Percentiles rank a stretch among this genome's conserved stretches.
phyloP scores from a whole-genome alignment of 2,329 filamentous ascomycete species.

The Colletotrichum melonis region DNA sequence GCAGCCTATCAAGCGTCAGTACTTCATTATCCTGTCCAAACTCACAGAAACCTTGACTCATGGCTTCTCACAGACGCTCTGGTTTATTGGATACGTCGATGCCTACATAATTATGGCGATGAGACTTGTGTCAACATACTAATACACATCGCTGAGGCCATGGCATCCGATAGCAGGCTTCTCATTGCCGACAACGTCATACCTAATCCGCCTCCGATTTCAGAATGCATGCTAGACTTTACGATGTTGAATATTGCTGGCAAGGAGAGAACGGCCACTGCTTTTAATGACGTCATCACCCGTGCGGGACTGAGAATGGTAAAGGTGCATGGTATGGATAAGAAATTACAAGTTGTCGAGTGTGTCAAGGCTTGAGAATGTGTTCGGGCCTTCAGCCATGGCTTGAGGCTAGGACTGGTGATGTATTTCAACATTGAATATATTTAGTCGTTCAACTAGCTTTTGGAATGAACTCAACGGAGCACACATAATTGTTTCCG shows the following conservation, averaged over 20 bases:
- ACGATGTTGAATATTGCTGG: slow-evolving; percentile 45
- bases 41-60: background rate
- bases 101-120: slow-evolving; percentile 52
- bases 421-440: too few relatives aligned
- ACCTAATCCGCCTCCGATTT: slow-evolving; percentile 38
- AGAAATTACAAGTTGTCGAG: slow-evolving; percentile 22
- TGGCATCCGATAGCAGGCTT: slow-evolving; percentile 46
- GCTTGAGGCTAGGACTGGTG: accelerated
- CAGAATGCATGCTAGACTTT: slow-evolving; percentile 42
- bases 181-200: slow-evolving; percentile 47
- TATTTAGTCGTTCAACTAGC: too few relatives aligned
- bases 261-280: slow-evolving; percentile 44
- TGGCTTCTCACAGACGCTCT: slow-evolving; percentile 43
- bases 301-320: slow-evolving; percentile 43
- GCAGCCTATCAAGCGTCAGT: slow-evolving; percentile 36
- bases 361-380: background rate
- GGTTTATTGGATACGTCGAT: slow-evolving; percentile 49
- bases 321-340: slow-evolving; percentile 33
- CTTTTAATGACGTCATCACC: slow-evolving; percentile 39
- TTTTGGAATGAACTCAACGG: too few relatives aligned
- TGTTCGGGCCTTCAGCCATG: too few relatives aligned
- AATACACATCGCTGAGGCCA: slow-evolving; percentile 41
- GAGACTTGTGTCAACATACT: slow-evolving; percentile 46
- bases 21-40: background rate
- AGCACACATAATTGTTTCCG: too few relatives aligned